Evolutionary conservation across 495 filamentous ascomycete genomes (phyloP).

Genomic region (Neurospora sp.): DNA sequence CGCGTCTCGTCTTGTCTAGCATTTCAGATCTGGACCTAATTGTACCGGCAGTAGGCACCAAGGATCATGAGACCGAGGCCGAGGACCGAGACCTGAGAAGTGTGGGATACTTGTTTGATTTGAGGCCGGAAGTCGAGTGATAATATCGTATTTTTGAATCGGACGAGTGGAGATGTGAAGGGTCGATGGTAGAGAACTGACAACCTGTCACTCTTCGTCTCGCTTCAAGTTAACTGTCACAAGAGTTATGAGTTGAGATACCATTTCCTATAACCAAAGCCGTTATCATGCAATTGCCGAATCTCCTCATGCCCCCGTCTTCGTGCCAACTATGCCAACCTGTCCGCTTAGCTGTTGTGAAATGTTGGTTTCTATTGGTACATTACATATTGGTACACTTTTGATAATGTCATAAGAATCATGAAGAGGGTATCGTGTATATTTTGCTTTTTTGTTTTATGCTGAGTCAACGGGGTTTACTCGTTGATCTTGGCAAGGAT

Average conservation of each 20-base stretch:
- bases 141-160: not conserved
- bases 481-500: constrained; percentile 87
- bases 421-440: constrained; percentile 26
- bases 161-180: not conserved
- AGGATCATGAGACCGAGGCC: not conserved
- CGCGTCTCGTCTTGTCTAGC: not conserved
- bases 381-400: constrained; percentile 20
- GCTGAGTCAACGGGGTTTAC: constrained; percentile 30
- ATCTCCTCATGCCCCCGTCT: not conserved
- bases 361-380: constrained; percentile 13
- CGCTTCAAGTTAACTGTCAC: not conserved
- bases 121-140: not conserved
- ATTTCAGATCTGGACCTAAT: not conserved
- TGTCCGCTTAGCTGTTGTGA: not conserved
- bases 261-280: not conserved
- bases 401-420: constrained; percentile 20
- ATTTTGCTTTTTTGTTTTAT: not conserved
- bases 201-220: not conserved
- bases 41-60: not conserved
- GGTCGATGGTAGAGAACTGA: not conserved
- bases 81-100: not conserved
- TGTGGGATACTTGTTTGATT: not conserved
- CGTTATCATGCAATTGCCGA: not conserved
- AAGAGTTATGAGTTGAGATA: not conserved
- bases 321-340: not conserved